Evolutionary conservation across 768 basidiomycete species (phyloP).

Genomic region (Tricholoma sp.): DNA sequence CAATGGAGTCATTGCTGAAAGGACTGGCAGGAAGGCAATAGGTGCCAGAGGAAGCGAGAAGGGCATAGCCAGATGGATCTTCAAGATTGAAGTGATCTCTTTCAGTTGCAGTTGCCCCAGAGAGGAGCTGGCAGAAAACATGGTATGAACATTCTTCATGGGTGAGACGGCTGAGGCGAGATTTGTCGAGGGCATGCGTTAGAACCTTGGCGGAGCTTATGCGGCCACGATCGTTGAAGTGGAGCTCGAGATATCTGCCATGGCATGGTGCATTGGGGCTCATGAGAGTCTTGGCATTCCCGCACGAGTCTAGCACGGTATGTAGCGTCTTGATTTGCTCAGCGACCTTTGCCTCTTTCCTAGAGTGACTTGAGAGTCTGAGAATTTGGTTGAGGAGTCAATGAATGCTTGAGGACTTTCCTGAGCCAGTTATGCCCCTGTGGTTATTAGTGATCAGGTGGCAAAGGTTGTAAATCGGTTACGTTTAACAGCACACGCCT

Average conservation of each 20-base stretch:
- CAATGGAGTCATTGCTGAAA: slow-evolving; percentile 82
- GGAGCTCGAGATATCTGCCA: slow-evolving; percentile 75
- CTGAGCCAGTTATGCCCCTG: slow-evolving; percentile 88
- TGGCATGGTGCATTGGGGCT: slow-evolving; percentile 88
- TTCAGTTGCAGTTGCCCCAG: slow-evolving; percentile 78
- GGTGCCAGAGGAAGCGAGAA: slow-evolving; percentile 81
- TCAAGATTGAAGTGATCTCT: slow-evolving; percentile 73
- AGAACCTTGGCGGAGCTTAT: slow-evolving; percentile 75
- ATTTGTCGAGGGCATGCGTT: slow-evolving; percentile 84
- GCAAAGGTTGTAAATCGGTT: slow-evolving; percentile 4
- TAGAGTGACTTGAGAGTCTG: slow-evolving; percentile 76
- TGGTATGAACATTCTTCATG: slow-evolving; percentile 89
- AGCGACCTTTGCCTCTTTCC: slow-evolving; percentile 63
- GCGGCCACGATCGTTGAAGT: slow-evolving; percentile 77
- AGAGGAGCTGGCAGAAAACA: slow-evolving; percentile 87
- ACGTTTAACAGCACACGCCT: slow-evolving; percentile 55
- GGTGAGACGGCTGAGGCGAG: slow-evolving; percentile 64
- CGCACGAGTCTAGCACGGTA: slow-evolving; percentile 84
- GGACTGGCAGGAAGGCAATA: slow-evolving; percentile 86
- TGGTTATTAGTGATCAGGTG: slow-evolving; percentile 6
- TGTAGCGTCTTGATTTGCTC: slow-evolving; percentile 74
- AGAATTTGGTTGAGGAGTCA: slow-evolving; percentile 79
- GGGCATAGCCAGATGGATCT: slow-evolving; percentile 78
- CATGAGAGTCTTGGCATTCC: slow-evolving; percentile 82
- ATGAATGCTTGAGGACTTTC: slow-evolving; percentile 71